Base-by-base conservation (phyloP, 2,329 filamentous ascomycete species). In the Microdochium trichocladiopsis region DNA sequence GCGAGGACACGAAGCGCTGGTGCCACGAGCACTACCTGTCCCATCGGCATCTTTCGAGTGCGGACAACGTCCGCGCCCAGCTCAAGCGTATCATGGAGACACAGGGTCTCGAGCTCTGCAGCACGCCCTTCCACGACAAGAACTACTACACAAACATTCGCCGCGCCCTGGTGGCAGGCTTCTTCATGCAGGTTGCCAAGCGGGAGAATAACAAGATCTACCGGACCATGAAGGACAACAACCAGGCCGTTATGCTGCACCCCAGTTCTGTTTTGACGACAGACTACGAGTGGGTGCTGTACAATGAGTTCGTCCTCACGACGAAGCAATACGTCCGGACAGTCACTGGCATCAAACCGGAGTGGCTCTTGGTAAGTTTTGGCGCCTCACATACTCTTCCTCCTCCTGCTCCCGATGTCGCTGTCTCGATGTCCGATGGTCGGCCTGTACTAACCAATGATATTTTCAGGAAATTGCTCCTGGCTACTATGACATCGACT, bases 101-200 rank as follows among this genome's bases (percentile, higher is more conserved):
- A 14, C 83, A 91, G 59, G 88, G 86, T 53, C 73, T 99, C 10
- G 88, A 95, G 56, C 83, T 99, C 50, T 69, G 96, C 51, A 94
- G 88, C 50, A 97, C 93, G 0, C 82, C 88, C 0, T 97, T 96
- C 65, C 87, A 92, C 62, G 86, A 97, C 73, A 96, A 95, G 77
- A 90, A 95, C 66, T 99, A 99, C 76, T 99, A 97, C 72, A 90
- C 84, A 68, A 99, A 99, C 69, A 99, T 99, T 63, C 88, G 93
- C 47, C 86, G 91, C 36, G 93, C 94, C 9, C 80, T 99, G 14
- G 87, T 96, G 12, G 82, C 92, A 1, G 94, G 95, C 31, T 99
- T 99, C 79, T 99, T 99, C 79, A 99, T 99, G 94, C 94, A 99
- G 69, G 90, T 97, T 22, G 95, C 94, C 54, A 96, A 95, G 83